phyloP scores from a whole-genome alignment of 495 filamentous ascomycete genomes.

The Xylaria intraflava region DNA sequence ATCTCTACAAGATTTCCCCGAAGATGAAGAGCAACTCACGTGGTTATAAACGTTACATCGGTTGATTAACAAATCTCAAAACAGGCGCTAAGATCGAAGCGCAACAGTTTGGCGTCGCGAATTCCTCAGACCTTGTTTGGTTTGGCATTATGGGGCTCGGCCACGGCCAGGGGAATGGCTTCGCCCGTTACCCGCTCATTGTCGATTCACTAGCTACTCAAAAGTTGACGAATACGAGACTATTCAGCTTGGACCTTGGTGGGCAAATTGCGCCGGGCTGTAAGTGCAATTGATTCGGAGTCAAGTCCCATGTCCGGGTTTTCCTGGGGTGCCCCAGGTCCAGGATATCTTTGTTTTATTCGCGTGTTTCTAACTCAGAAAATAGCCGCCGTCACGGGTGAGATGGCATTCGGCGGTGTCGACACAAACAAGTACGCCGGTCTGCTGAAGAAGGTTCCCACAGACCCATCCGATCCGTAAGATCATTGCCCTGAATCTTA shows the following conservation, averaged over 20 bases:
- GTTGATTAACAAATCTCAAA: background rate
- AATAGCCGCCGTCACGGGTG: slow-evolving; percentile 45
- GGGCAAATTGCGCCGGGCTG: slow-evolving; percentile 19
- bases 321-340: background rate
- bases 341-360: background rate
- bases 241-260: slow-evolving; percentile 66
- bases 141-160: slow-evolving; percentile 74
- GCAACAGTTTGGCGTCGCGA: slow-evolving; percentile 39
- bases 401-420: slow-evolving; percentile 76
- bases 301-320: too few relatives aligned
- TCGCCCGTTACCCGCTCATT: slow-evolving; percentile 56
- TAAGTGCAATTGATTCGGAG: slow-evolving; percentile 15
- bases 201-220: slow-evolving; percentile 56
- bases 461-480: slow-evolving; percentile 27
- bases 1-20: too few relatives aligned
- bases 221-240: slow-evolving; percentile 59
- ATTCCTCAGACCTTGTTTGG: slow-evolving; percentile 31
- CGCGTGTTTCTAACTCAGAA: slow-evolving; percentile 10
- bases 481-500: background rate
- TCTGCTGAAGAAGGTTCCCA: slow-evolving; percentile 41
- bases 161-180: slow-evolving; percentile 37
- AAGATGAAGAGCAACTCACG: too few relatives aligned
- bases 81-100: slow-evolving; percentile 28
- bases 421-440: slow-evolving; percentile 69
- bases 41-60: too few relatives aligned